A percentile compares a stretch with the other conserved stretches of the same genome.
Conservation (phyloP, 1,284 basidiomycete species). For the Gymnopus androsaceus region DNA sequence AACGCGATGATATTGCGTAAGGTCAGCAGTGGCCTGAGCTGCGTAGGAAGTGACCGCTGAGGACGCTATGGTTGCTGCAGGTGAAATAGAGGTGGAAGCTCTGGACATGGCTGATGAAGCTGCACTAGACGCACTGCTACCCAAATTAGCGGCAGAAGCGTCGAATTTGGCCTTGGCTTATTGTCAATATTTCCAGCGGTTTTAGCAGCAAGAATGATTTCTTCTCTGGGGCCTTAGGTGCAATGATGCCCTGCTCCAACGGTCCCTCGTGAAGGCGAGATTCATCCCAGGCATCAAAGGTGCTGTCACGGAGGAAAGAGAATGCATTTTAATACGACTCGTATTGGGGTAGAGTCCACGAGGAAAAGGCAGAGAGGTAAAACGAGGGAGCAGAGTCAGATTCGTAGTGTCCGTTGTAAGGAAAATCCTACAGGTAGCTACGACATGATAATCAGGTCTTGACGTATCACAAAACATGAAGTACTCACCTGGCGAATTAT, state of each 20-base stretch:
- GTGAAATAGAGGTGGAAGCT: slow-evolving; percentile 46
- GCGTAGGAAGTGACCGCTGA: slow-evolving; percentile 42
- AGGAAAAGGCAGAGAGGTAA: slow-evolving; percentile 21
- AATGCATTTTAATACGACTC: slow-evolving; percentile 67
- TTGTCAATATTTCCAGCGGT: slow-evolving; percentile 62
- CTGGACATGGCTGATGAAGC: slow-evolving; percentile 25
- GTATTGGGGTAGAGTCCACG: slow-evolving; percentile 66
- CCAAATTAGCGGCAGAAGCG: slow-evolving; percentile 52
- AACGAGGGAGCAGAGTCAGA: not conserved
- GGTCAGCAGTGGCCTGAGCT: slow-evolving; percentile 57
- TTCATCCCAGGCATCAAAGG: slow-evolving; percentile 81
- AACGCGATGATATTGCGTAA: slow-evolving; percentile 54
- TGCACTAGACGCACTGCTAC: slow-evolving; percentile 59
- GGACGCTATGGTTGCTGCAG: slow-evolving; percentile 48
- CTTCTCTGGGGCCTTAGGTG: slow-evolving; percentile 78
- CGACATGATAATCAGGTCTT: too few species aligned
- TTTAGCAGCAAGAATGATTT: slow-evolving; percentile 78
- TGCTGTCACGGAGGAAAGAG: slow-evolving; percentile 51
- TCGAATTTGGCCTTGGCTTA: slow-evolving; percentile 55
- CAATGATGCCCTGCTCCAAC: slow-evolving; percentile 84
- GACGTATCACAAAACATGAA: too few species aligned
- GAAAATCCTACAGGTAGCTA: too few species aligned
- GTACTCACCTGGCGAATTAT: too few species aligned
- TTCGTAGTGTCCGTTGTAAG: too few species aligned
- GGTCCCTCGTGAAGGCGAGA: slow-evolving; percentile 79